Conservation (phyloP, 768 basidiomycete species). For the Termitomyces sp. region DNA sequence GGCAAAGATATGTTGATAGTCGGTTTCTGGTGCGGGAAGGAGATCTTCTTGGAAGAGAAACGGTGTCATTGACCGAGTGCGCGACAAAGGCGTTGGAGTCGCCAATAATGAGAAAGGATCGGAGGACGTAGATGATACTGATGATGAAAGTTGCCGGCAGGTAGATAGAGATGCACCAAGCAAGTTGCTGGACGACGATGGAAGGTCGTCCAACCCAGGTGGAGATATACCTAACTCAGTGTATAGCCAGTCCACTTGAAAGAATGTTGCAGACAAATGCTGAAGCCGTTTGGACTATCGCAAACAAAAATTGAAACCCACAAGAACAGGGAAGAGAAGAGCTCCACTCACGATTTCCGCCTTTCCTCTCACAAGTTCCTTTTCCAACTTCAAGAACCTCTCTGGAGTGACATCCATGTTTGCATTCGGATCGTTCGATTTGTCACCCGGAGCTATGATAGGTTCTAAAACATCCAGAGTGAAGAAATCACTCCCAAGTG, state of each 20-base stretch:
- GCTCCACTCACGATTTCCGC: constrained; percentile 68
- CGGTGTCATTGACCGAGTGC: constrained; percentile 30
- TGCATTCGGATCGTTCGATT: constrained; percentile 29
- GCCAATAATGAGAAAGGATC: constrained; percentile 48
- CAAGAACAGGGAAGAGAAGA: background rate
- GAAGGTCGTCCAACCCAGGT: constrained; percentile 48
- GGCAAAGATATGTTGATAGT: constrained; percentile 58
- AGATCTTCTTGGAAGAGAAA: constrained; percentile 34
- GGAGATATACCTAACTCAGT: constrained; percentile 75
- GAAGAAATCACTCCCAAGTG: constrained; percentile 59
- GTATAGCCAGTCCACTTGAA: constrained; percentile 81
- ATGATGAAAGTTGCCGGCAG: constrained; percentile 24
- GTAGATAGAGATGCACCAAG: constrained; percentile 23
- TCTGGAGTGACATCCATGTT: constrained; percentile 77
- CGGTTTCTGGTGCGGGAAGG: constrained; percentile 30
- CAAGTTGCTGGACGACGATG: constrained; percentile 22
- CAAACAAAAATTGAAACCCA: background rate
- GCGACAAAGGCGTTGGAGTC: constrained; percentile 49
- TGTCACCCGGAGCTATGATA: constrained; percentile 37
- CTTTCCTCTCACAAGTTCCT: constrained; percentile 81
- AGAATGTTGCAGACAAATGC: constrained; percentile 57
- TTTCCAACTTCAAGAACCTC: constrained; percentile 75
- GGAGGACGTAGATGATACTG: constrained; percentile 35
- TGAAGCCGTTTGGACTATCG: constrained; percentile 62
- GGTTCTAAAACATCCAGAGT: constrained; percentile 51